Conservation (phyloP, 2,329 filamentous ascomycete species). For the Penicillium sp. region DNA sequence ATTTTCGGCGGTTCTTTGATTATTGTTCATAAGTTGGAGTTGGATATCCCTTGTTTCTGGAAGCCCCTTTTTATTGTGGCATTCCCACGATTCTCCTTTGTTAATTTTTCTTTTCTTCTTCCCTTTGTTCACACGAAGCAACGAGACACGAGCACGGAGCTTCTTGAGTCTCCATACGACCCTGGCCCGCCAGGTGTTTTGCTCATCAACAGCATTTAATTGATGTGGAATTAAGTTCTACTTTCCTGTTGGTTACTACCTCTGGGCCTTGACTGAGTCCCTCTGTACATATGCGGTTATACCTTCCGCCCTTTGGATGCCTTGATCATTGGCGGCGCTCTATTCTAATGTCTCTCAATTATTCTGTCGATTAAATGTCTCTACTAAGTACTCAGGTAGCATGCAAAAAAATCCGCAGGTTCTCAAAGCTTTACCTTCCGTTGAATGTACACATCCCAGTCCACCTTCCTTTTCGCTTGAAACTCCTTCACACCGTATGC, state of each 20-base stretch:
- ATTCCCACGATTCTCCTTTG: conserved; percentile 19
- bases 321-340: conserved; percentile 3
- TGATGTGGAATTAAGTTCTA: conserved; percentile 15
- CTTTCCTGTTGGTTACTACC: conserved; percentile 8
- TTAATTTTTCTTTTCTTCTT: conserved; percentile 14
- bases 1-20: conserved; percentile 24
- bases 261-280: conserved; percentile 1
- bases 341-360: conserved; percentile 4
- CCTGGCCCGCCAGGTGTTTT: conserved; percentile 11
- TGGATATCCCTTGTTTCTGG: conserved; percentile 29
- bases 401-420: neutral
- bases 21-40: conserved; percentile 30
- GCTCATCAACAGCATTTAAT: conserved; percentile 27
- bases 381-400: neutral
- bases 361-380: neutral
- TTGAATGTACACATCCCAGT: conserved; percentile 26
- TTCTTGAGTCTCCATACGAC: conserved; percentile 17
- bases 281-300: conserved; percentile 8
- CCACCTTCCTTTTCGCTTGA: conserved; percentile 20
- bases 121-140: conserved; percentile 25
- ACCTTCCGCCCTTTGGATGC: neutral
- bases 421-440: conserved; percentile 6
- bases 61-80: conserved; percentile 23
- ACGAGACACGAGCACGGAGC: conserved; percentile 28
- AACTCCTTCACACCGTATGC: conserved; percentile 27